Base-by-base conservation (phyloP, 2,329 filamentous ascomycete genomes). In the Huntiella moniliformis region DNA sequence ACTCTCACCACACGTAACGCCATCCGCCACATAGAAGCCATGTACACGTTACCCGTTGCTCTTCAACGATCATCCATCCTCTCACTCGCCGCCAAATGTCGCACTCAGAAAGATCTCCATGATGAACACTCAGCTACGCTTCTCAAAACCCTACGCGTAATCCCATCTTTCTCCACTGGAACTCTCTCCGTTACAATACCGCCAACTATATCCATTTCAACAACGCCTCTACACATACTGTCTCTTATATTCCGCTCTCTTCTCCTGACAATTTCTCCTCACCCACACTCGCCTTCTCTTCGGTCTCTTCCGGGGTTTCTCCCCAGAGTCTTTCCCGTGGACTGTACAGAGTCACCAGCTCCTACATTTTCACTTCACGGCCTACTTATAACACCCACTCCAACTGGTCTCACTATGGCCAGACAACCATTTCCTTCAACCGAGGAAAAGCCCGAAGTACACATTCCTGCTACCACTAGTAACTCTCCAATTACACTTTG, bases 1-100 rank as follows among this genome's bases (percentile, higher is more conserved):
- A 85, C 78, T 0, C 62, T 92, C 49, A 94, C 91, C 0, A 62
- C 70, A 38, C 74, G 91, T 34, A 98, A 98, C 55, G 77, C 88
- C 0, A 67, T 95, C 34, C 74, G 88, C 31, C 64, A 80, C 57
- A 58, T 38, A 67, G 73, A 15, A 62, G 66, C 18, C 61, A 69
- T 4, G 6, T 42, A 77, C 48, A 56, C 59, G 2, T 63, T 96
- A 3, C 88, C 91, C 0, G 58, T 58, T 7, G 84, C 86, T 0
- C 62, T 96, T 2, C 73, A 73, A 50, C 75, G 77, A 46, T 63
- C 70, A 0, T 66, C 74, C 0, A 67, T 95, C 4, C 60, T 88
- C 2, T 60, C 63, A 0, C 61, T 92, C 43, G 67, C 79, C 3
- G 40, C 28, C 1, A 56, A 64, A 12, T 67, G 67, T 31, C 70